These are phyloP conservation scores for Cercis canadensis DNA, from an alignment of 306 rosid species.

Conservation along the genomic window DNA sequence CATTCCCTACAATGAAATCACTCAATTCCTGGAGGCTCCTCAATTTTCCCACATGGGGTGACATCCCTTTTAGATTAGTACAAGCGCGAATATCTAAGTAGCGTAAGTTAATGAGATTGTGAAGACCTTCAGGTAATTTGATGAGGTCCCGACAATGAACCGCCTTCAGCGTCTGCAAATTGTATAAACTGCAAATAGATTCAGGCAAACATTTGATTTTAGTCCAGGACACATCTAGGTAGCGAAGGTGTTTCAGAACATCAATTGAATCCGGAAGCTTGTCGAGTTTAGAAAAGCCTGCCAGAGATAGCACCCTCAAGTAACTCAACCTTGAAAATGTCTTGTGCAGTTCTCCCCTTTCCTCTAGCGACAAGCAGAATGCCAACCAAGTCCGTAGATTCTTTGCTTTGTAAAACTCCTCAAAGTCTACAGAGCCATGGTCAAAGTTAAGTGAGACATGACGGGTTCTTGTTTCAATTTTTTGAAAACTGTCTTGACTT, in stretches of 20 bases:
- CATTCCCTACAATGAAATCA: conserved; percentile 15
- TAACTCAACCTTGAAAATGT: background rate
- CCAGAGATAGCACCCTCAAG: background rate
- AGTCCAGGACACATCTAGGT: conserved; percentile 3
- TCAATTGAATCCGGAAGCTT: background rate
- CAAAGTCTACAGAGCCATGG: background rate
- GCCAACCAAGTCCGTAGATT: background rate
- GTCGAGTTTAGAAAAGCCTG: too few relatives aligned
- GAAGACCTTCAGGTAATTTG: background rate
- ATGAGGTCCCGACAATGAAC: background rate
- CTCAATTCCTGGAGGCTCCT: conserved; percentile 13
- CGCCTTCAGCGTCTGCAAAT: background rate
- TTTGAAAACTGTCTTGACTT: background rate
- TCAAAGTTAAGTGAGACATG: background rate
- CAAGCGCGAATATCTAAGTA: background rate
- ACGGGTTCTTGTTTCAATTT: background rate
- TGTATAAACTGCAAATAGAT: background rate
- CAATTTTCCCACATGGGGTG: conserved; percentile 8
- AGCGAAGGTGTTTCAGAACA: background rate
- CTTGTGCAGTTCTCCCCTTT: background rate
- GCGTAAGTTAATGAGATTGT: conserved; percentile 11
- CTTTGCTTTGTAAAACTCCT: background rate
- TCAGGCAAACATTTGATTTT: background rate
- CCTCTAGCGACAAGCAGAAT: background rate
- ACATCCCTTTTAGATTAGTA: conserved; percentile 20